Conservation (phyloP, 177 flowering plant genomes). For the Vitis hybrid region DNA sequence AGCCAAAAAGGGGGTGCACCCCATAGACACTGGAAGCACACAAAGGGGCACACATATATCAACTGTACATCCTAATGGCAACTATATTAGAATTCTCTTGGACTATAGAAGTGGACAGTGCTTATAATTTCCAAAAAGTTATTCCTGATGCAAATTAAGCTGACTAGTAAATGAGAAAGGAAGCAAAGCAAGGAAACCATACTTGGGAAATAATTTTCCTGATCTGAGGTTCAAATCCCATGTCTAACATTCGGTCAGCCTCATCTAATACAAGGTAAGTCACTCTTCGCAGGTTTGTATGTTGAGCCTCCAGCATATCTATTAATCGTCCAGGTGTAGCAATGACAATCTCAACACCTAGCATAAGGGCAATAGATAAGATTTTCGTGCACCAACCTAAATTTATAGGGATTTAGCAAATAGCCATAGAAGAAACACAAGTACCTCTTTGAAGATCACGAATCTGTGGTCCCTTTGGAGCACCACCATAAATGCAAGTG, state of each 20-base stretch:
- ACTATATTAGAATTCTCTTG: too few species aligned
- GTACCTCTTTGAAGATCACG: slow-evolving; percentile 93
- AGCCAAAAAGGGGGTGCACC: too few species aligned
- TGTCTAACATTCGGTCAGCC: slow-evolving; percentile 98
- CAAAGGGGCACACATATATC: too few species aligned
- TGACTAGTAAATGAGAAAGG: not conserved
- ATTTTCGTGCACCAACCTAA: not conserved
- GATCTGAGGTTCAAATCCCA: slow-evolving; percentile 99
- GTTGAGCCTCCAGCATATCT: slow-evolving; percentile 92
- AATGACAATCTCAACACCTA: slow-evolving; percentile 96
- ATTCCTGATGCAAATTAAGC: not conserved
- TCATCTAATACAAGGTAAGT: slow-evolving; percentile 98
- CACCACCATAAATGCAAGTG: slow-evolving; percentile 97
- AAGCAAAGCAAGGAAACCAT: slow-evolving; percentile 12
- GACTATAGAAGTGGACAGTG: too few species aligned
- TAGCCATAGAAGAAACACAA: not conserved
- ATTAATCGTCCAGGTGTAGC: slow-evolving; percentile 97
- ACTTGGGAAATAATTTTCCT: slow-evolving; percentile 89
- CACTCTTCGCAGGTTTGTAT: slow-evolving; percentile 84
- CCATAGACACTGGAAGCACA: too few species aligned
- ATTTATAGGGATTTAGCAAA: not conserved
- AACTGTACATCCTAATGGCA: too few species aligned
- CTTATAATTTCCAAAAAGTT: not conserved
- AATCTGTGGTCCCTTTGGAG: slow-evolving; percentile 98
- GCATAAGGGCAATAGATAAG: not conserved